phyloP scores from a whole-genome alignment of 805 yeast genomes.

The Ogataea polymorpha region DNA sequence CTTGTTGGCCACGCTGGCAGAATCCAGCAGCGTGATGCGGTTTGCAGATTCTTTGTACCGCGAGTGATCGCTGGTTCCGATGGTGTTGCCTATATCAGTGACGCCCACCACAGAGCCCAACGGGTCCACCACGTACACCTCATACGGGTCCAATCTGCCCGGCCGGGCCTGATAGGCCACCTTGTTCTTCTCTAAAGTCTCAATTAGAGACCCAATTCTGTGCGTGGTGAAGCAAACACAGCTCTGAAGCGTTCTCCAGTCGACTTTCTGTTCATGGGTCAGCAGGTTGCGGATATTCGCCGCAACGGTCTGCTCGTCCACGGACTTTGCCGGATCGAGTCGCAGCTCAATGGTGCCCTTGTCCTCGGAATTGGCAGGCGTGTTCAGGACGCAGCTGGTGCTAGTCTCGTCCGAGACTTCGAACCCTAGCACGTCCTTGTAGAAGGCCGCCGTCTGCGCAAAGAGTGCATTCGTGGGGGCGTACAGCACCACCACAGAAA shows the following conservation, averaged over 20 bases:
- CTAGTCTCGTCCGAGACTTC: slow-evolving; percentile 29
- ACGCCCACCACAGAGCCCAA: slow-evolving; percentile 81
- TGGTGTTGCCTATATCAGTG: slow-evolving; percentile 57
- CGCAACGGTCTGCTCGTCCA: slow-evolving; percentile 24
- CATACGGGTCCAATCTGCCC: slow-evolving; percentile 68
- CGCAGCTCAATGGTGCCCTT: slow-evolving; percentile 23
- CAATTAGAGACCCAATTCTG: slow-evolving; percentile 38
- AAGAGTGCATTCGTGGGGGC: slow-evolving; percentile 49
- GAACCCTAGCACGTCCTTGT: slow-evolving; percentile 44
- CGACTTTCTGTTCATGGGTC: slow-evolving; percentile 32
- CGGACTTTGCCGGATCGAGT: slow-evolving; percentile 27
- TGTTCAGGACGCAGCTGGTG: slow-evolving; percentile 30
- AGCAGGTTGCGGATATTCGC: slow-evolving; percentile 29
- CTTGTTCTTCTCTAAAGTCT: slow-evolving; percentile 30
- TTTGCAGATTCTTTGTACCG: slow-evolving; percentile 11
- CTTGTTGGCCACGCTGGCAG: not conserved
- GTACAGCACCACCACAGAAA: slow-evolving; percentile 47
- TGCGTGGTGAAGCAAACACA: slow-evolving; percentile 45
- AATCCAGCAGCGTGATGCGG: not conserved
- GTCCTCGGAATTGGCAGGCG: slow-evolving; percentile 25
- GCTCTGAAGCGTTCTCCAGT: slow-evolving; percentile 50
- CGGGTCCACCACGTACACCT: slow-evolving; percentile 78
- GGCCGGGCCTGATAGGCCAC: slow-evolving; percentile 60
- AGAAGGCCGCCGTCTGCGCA: slow-evolving; percentile 51
- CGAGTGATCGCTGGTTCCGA: slow-evolving; percentile 30